These are phyloP conservation scores for Starmera pachycereana DNA, from an alignment of 805 yeast genomes.

Conservation along the genomic window DNA sequence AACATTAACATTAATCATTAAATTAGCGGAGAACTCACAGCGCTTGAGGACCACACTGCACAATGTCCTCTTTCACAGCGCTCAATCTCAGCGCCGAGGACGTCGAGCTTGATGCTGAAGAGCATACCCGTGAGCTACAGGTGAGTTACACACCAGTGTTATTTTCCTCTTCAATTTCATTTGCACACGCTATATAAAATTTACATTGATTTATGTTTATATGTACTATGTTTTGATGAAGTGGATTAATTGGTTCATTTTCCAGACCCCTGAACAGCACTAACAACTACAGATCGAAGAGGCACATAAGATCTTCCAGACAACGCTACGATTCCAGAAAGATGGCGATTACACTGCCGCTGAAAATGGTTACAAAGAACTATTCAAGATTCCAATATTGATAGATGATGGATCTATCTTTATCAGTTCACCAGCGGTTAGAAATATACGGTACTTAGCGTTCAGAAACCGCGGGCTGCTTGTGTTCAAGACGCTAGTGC, in stretches of 20 bases:
- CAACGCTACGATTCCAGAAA: conserved; percentile 57
- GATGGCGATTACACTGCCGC: conserved; percentile 38
- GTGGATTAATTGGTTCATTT: background rate
- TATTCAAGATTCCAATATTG: conserved; percentile 64
- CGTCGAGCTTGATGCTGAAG: conserved; percentile 59
- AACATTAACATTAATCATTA: too few relatives aligned
- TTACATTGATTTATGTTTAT: too few relatives aligned
- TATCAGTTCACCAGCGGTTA: conserved; percentile 51
- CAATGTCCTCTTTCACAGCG: conserved; percentile 63
- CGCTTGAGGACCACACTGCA: background rate
- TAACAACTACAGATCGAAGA: conserved; percentile 38
- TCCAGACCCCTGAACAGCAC: background rate
- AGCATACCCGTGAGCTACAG: conserved; percentile 86
- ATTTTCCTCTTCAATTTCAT: conserved; percentile 1
- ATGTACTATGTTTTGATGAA: background rate
- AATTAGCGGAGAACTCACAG: too few relatives aligned
- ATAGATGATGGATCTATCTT: conserved; percentile 29
- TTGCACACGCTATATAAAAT: too few relatives aligned
- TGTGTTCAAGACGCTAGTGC: conserved; percentile 31
- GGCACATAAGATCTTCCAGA: conserved; percentile 66
- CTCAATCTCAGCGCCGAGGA: conserved; percentile 72
- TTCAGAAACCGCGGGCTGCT: conserved; percentile 77
- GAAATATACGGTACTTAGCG: conserved; percentile 64
- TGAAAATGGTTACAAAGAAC: conserved; percentile 40
- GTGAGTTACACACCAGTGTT: conserved; percentile 17